Evolutionary conservation across 768 basidiomycete genomes (phyloP).

Genomic region (Leccinum pellstonianum): DNA sequence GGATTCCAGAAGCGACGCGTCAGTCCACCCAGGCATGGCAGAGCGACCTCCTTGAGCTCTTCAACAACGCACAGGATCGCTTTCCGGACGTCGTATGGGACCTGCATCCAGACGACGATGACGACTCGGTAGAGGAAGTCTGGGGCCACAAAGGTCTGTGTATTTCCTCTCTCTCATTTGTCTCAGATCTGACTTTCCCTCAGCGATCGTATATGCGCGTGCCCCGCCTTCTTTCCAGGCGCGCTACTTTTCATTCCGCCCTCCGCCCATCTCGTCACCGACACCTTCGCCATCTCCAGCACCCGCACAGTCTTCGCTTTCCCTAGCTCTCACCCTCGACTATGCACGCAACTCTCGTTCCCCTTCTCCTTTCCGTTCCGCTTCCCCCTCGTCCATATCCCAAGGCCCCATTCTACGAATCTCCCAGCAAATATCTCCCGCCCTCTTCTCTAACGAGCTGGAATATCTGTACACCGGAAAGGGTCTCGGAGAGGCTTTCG

Average conservation of each 20-base stretch:
- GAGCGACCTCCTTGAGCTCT: conserved; percentile 72
- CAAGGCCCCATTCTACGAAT: conserved; percentile 55
- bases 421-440: conserved; percentile 66
- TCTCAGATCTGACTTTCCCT: conserved; percentile 1
- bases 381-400: conserved; percentile 46
- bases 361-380: conserved; percentile 44
- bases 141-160: conserved; percentile 93
- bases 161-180: background rate
- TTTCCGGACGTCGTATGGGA: conserved; percentile 99
- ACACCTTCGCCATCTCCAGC: conserved; percentile 49
- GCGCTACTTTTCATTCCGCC: conserved; percentile 80
- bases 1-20: conserved; percentile 54
- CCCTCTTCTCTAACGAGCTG: conserved; percentile 84
- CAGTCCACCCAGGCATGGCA: conserved; percentile 78
- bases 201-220: conserved; percentile 92
- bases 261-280: conserved; percentile 52
- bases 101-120: conserved; percentile 51
- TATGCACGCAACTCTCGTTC: conserved; percentile 41
- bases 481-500: conserved; percentile 84
- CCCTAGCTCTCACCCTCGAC: conserved; percentile 50
- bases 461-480: conserved; percentile 95
- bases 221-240: conserved; percentile 90
- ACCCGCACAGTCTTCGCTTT: conserved; percentile 60
- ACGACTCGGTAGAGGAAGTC: conserved; percentile 56
- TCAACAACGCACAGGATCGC: conserved; percentile 80